A percentile compares a stretch with the other conserved stretches of the same genome.
Conservation (phyloP, 768 basidiomycete genomes). For the Mycena pura region DNA sequence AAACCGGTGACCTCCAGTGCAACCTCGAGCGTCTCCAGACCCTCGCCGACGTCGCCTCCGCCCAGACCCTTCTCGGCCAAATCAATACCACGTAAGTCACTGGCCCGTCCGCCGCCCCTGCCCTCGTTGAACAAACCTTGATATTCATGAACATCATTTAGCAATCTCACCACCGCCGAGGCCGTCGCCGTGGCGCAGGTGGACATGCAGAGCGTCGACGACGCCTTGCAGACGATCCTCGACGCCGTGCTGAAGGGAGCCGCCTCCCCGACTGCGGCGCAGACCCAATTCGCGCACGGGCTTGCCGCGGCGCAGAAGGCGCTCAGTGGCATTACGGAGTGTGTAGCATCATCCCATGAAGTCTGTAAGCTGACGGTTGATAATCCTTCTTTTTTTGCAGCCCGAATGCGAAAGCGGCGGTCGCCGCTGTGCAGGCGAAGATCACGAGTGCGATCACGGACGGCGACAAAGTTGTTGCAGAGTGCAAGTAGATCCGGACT, state of each 20-base stretch:
- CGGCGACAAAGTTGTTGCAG: conserved; percentile 30
- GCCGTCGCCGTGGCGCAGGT: conserved; percentile 30
- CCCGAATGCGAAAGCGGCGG: conserved; percentile 29
- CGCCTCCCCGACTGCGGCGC: conserved; percentile 30
- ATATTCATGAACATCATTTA: neutral
- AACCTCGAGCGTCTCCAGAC: conserved; percentile 23
- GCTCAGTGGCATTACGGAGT: conserved; percentile 35
- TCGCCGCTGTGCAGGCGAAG: conserved; percentile 24
- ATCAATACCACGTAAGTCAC: conserved; percentile 20
- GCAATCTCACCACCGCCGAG: conserved; percentile 29
- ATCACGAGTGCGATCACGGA: conserved; percentile 31
- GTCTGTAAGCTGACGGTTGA: neutral
- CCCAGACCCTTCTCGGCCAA: neutral
- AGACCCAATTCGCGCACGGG: conserved; percentile 30
- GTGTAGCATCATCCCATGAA: neutral
- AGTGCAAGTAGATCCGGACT: too few species aligned
- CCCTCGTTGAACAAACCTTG: neutral
- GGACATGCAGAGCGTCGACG: conserved; percentile 31
- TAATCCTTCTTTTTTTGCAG: too few species aligned
- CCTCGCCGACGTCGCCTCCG: neutral
- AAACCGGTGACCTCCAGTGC: conserved; percentile 21
- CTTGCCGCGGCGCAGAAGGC: conserved; percentile 34
- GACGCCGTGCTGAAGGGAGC: conserved; percentile 26
- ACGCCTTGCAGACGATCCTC: conserved; percentile 34
- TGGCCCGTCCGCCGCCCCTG: neutral